Evolutionary conservation across 208 protist species (phyloP).

Genomic region (Vickermania spadyakhi): DNA sequence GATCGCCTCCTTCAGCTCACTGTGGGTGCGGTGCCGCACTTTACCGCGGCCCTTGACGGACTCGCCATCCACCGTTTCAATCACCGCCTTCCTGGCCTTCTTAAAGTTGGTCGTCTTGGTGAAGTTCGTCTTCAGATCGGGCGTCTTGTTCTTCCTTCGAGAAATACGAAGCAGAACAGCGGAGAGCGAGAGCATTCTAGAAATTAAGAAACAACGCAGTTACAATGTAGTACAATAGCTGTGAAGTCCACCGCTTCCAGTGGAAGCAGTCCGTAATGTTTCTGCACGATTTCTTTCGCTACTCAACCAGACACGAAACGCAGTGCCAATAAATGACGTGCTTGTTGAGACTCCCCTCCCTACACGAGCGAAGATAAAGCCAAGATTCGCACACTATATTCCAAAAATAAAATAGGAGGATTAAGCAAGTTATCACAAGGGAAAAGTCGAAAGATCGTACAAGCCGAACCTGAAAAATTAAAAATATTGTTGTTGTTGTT

Average conservation of each 20-base stretch:
- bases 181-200: slow-evolving; percentile 44
- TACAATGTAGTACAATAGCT: too few species aligned
- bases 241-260: too few species aligned
- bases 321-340: too few species aligned
- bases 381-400: too few species aligned
- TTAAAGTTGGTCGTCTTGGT: slow-evolving; percentile 72
- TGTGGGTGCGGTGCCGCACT: slow-evolving; percentile 71
- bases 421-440: not conserved
- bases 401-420: slow-evolving; percentile 10
- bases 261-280: too few species aligned
- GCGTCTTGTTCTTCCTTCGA: slow-evolving; percentile 47
- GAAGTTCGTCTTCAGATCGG: slow-evolving; percentile 69
- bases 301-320: too few species aligned
- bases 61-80: slow-evolving; percentile 72
- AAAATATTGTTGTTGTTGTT: not conserved
- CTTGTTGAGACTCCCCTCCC: too few species aligned
- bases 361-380: too few species aligned
- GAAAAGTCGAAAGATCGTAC: not conserved
- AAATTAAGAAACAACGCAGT: too few species aligned
- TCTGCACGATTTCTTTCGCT: too few species aligned
- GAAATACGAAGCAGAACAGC: slow-evolving; percentile 29
- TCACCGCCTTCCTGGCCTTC: slow-evolving; percentile 63
- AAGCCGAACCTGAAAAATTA: slow-evolving; percentile 4
- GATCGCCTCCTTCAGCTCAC: slow-evolving; percentile 70
- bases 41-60: slow-evolving; percentile 78